Percentiles rank a stretch among this genome's conserved stretches.
Conservation (phyloP, 768 basidiomycete genomes). For the Coprinopsis strossmayeri region DNA sequence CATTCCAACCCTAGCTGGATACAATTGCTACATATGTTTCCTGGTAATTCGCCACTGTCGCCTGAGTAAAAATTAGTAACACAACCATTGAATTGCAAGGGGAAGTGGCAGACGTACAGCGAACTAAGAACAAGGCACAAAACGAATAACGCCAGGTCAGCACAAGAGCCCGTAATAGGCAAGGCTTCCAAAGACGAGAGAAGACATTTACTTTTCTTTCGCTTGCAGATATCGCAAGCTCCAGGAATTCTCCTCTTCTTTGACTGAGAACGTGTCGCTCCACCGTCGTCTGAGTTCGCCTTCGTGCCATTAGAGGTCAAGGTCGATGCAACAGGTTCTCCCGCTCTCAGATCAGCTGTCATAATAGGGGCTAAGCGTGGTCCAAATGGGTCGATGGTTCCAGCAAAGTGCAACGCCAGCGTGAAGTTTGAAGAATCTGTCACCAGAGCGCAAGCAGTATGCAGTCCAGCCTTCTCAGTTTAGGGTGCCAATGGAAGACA, state of each 20-base stretch:
- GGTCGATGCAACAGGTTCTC: background rate
- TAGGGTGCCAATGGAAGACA: background rate
- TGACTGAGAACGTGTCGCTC: constrained; percentile 12
- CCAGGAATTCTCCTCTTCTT: constrained; percentile 59
- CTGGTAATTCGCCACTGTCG: constrained; percentile 62
- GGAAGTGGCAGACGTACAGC: constrained; percentile 20
- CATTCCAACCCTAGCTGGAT: constrained; percentile 52
- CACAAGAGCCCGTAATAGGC: background rate
- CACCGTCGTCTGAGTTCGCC: background rate
- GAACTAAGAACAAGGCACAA: constrained; percentile 19
- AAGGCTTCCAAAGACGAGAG: background rate
- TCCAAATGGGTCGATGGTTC: no score
- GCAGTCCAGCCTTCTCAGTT: background rate
- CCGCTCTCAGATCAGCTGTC: background rate
- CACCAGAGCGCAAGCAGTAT: no score
- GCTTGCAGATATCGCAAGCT: constrained; percentile 68
- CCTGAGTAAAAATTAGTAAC: constrained; percentile 27
- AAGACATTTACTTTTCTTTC: constrained; percentile 54
- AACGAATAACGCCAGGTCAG: constrained; percentile 3
- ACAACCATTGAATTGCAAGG: background rate
- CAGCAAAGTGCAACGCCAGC: no score
- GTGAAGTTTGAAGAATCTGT: no score
- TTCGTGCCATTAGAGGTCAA: background rate
- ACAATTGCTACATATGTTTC: constrained; percentile 60
- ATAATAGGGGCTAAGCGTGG: background rate